Evolutionary conservation across 2,329 filamentous ascomycete genomes (phyloP).

Genomic region (Aureobasidium zeae): DNA sequence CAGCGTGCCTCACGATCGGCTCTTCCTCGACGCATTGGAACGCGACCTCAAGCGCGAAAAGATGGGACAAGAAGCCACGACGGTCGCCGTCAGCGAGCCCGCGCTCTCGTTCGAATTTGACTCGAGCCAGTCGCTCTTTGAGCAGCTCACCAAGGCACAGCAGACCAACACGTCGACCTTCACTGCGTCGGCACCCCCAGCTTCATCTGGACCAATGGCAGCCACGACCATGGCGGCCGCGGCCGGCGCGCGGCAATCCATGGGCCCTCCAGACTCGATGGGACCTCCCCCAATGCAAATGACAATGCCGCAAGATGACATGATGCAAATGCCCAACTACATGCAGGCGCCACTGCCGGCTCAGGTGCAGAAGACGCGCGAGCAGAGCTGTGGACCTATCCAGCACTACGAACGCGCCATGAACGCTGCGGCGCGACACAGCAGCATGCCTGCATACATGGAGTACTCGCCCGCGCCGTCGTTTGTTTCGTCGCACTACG

Average conservation of each 20-base stretch:
- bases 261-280: constrained; percentile 24
- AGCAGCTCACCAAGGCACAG: constrained; percentile 98
- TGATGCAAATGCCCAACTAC: constrained; percentile 59
- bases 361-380: constrained; percentile 68
- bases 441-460: constrained; percentile 97
- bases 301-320: constrained; percentile 50
- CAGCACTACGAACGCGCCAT: constrained; percentile 85
- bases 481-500: constrained; percentile 96
- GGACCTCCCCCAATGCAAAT: constrained; percentile 29
- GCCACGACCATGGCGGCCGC: constrained; percentile 93
- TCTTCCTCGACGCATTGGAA: constrained; percentile 95
- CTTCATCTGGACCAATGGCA: constrained; percentile 77
- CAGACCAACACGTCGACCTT: constrained; percentile 98
- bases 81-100: constrained; percentile 91
- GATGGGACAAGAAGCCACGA: constrained; percentile 97
- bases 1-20: constrained; percentile 91
- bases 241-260: constrained; percentile 54
- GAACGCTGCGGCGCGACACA: constrained; percentile 59
- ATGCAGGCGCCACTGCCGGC: constrained; percentile 68
- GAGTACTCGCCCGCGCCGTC: constrained; percentile 97
- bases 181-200: constrained; percentile 45
- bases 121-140: constrained; percentile 96
- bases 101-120: constrained; percentile 98
- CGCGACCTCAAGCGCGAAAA: constrained; percentile 97
- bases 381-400: constrained; percentile 65